Evolutionary conservation across 2,329 filamentous ascomycete species (phyloP).

Genomic region (Penicillium sp.): DNA sequence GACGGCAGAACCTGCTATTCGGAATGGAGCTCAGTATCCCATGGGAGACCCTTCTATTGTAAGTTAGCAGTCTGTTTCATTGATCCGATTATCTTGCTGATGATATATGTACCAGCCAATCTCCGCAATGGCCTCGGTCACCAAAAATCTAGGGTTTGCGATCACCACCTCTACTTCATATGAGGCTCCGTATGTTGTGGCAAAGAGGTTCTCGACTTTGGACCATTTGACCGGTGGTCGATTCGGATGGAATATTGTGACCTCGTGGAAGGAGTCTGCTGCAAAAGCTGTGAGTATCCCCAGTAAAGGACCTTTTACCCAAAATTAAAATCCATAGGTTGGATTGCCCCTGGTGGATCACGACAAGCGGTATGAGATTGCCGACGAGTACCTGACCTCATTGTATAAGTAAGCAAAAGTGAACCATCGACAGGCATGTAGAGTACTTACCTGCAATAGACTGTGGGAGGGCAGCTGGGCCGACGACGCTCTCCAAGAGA

Average conservation of each 20-base stretch:
- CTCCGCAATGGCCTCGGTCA: constrained; percentile 47
- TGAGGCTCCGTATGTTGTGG: constrained; percentile 53
- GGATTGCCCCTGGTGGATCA: constrained; percentile 41
- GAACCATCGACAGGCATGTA: no score
- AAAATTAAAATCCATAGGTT: constrained; percentile 18
- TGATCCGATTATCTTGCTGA: not conserved
- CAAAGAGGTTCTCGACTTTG: constrained; percentile 52
- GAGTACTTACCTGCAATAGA: not conserved
- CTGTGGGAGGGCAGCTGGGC: constrained; percentile 5
- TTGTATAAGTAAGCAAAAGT: constrained; percentile 1
- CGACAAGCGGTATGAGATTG: constrained; percentile 6
- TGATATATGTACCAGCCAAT: constrained; percentile 25
- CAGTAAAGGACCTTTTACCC: no score
- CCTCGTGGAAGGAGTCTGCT: constrained; percentile 42
- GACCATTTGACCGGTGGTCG: constrained; percentile 52
- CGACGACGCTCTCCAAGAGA: constrained; percentile 3
- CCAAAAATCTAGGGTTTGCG: constrained; percentile 47
- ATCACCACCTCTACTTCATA: constrained; percentile 55
- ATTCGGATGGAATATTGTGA: constrained; percentile 53
- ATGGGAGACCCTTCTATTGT: constrained; percentile 35
- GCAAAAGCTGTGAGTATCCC: not conserved
- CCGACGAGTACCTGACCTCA: constrained; percentile 2
- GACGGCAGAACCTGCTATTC: constrained; percentile 30
- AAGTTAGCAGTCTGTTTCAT: not conserved
- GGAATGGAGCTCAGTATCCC: constrained; percentile 38